Evolutionary conservation across 768 basidiomycete species (phyloP).

Genomic region (Leccinum rimulosum): DNA sequence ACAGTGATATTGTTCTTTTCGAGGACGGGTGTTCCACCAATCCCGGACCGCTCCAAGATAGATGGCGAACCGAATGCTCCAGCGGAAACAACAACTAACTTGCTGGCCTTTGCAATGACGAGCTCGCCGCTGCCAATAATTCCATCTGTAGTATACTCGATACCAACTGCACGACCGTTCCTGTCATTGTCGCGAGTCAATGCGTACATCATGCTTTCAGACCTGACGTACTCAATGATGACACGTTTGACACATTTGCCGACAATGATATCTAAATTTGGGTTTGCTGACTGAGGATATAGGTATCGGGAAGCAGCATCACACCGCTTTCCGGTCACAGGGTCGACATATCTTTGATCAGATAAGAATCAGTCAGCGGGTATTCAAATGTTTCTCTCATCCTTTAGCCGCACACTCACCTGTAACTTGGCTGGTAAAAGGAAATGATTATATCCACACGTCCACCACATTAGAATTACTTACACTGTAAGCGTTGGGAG

Average conservation of each 20-base stretch:
- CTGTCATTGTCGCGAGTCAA: conserved; percentile 13
- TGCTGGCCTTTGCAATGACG: conserved; percentile 24
- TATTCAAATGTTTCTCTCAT: background rate
- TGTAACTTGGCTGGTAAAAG: conserved; percentile 13
- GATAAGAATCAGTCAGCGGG: background rate
- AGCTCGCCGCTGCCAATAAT: conserved; percentile 1
- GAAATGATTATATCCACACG: background rate
- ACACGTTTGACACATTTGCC: conserved; percentile 15
- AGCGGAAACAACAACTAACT: conserved; percentile 48
- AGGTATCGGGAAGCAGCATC: conserved; percentile 34
- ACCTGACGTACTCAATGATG: background rate
- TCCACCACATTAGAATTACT: conserved; percentile 3
- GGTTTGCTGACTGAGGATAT: conserved; percentile 30
- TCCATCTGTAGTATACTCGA: conserved; percentile 30
- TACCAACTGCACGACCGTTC: conserved; percentile 33
- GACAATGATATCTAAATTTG: conserved; percentile 30
- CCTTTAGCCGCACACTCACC: conserved; percentile 9
- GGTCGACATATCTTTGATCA: conserved; percentile 48
- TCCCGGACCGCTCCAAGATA: conserved; percentile 62
- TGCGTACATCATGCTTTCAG: background rate
- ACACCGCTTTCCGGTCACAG: conserved; percentile 32
- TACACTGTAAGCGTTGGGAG: conserved; percentile 23
- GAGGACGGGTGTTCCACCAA: conserved; percentile 55
- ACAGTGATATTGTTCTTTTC: conserved; percentile 45
- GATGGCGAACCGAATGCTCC: conserved; percentile 55